Evolutionary conservation across 192 early-diverging fungal species (phyloP).

Genomic region (Podila minutissima): DNA sequence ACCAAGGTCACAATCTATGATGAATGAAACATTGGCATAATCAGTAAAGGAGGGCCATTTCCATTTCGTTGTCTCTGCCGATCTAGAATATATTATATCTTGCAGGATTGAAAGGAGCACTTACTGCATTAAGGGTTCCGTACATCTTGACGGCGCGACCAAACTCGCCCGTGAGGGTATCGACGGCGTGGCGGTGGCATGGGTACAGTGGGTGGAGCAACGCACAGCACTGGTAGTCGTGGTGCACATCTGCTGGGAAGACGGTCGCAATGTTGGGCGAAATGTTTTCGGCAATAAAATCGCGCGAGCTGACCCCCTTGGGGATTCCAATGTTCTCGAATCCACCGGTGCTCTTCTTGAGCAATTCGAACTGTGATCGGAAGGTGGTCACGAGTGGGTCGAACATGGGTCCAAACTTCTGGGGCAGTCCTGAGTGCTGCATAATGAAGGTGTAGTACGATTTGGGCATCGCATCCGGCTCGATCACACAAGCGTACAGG

Average conservation of each 20-base stretch:
- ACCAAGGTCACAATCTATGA: conserved; percentile 57
- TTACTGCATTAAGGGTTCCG: conserved; percentile 68
- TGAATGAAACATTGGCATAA: neutral
- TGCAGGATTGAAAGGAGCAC: neutral
- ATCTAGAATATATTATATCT: neutral
- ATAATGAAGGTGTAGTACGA: conserved; percentile 68
- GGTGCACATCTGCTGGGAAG: conserved; percentile 53
- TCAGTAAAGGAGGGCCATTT: neutral
- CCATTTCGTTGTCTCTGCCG: no score
- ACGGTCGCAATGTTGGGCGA: conserved; percentile 62
- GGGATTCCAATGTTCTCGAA: conserved; percentile 55
- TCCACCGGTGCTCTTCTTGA: conserved; percentile 29
- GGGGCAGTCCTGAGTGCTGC: conserved; percentile 54
- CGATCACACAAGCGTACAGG: conserved; percentile 61
- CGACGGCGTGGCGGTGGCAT: conserved; percentile 56
- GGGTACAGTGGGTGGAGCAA: conserved; percentile 68
- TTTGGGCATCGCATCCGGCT: conserved; percentile 64
- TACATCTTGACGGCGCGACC: conserved; percentile 68
- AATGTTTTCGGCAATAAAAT: conserved; percentile 61
- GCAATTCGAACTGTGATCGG: conserved; percentile 29
- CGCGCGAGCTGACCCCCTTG: conserved; percentile 56
- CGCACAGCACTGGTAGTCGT: conserved; percentile 66
- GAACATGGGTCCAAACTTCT: conserved; percentile 56
- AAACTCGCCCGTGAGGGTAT: conserved; percentile 57
- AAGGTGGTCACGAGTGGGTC: conserved; percentile 43